Conservation (phyloP, 768 basidiomycete species). For the Hypholoma fasciculare region DNA sequence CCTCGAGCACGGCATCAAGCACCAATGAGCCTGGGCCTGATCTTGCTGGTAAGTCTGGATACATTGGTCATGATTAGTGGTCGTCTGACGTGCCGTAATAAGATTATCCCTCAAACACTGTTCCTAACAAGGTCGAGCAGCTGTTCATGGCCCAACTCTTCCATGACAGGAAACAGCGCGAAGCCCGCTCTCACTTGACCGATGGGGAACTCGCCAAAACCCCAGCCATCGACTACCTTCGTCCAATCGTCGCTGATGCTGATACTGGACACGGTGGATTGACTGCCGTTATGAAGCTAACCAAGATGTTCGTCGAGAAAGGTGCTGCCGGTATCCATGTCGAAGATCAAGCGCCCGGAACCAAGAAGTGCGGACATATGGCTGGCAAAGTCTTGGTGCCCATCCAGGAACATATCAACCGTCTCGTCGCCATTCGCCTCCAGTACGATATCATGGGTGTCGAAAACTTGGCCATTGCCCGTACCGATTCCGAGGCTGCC, state of each 20-base stretch:
- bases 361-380: constrained; percentile 96
- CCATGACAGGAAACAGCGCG: constrained; percentile 97
- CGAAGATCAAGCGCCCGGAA: constrained; percentile 97
- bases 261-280: constrained; percentile 98
- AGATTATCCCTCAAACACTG: constrained; percentile 99
- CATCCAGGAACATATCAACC: constrained; percentile 96
- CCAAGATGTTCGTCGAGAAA: constrained; percentile 98
- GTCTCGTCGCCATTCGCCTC: constrained; percentile 93
- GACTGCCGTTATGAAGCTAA: constrained; percentile 98
- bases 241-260: constrained; percentile 94
- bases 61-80: not conserved
- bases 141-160: constrained; percentile 98
- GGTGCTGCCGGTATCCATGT: constrained; percentile 98
- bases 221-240: constrained; percentile 83
- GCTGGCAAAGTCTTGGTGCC: constrained; percentile 97
- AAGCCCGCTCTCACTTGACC: constrained; percentile 69
- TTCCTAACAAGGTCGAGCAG: constrained; percentile 98
- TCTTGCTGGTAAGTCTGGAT: constrained; percentile 74
- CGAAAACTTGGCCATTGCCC: constrained; percentile 88
- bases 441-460: constrained; percentile 99
- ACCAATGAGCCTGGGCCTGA: constrained; percentile 98
- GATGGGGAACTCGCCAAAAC: constrained; percentile 71
- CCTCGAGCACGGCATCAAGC: constrained; percentile 89
- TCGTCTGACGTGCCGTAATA: not conserved
- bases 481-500: constrained; percentile 97